Percentiles rank a stretch among this genome's conserved stretches.
phyloP scores from a whole-genome alignment of 352 stramenopile genomes.

The Phytophthora ohioensis region DNA sequence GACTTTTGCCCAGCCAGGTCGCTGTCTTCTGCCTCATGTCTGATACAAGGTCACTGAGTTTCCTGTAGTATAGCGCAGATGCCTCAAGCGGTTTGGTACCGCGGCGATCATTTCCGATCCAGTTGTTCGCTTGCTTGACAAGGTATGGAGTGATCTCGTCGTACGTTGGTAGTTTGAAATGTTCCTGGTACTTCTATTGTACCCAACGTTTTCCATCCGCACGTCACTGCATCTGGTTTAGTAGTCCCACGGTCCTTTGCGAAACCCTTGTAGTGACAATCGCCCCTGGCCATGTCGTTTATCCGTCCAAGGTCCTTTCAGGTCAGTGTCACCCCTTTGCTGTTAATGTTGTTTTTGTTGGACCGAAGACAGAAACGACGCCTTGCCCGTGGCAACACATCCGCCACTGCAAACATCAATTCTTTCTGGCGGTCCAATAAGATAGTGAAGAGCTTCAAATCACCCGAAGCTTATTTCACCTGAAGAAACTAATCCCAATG shows the following conservation, averaged over 20 bases:
- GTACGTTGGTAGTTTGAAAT: slow-evolving; percentile 25
- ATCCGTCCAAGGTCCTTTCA: not conserved
- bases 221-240: slow-evolving; percentile 3
- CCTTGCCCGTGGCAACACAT: not conserved
- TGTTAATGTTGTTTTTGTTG: not conserved
- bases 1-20: slow-evolving; percentile 1
- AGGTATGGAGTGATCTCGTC: slow-evolving; percentile 32
- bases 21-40: not conserved
- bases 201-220: slow-evolving; percentile 32
- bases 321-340: not conserved
- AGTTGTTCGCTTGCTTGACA: slow-evolving; percentile 33
- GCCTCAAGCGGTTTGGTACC: slow-evolving; percentile 28
- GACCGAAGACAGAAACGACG: not conserved
- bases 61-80: slow-evolving; percentile 21
- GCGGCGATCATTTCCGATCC: slow-evolving; percentile 21
- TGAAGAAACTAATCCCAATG: slow-evolving; percentile 11
- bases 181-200: slow-evolving; percentile 28
- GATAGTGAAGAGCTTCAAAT: slow-evolving; percentile 4
- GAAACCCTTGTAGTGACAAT: not conserved
- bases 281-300: not conserved
- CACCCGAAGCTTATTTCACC: not conserved
- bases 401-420: not conserved
- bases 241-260: not conserved
- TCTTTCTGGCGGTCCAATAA: slow-evolving; percentile 11
- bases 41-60: slow-evolving; percentile 16